These are phyloP conservation scores for Lasiodiplodia gonubiensis DNA, from an alignment of 2,329 filamentous ascomycete species.

Conservation along the genomic window DNA sequence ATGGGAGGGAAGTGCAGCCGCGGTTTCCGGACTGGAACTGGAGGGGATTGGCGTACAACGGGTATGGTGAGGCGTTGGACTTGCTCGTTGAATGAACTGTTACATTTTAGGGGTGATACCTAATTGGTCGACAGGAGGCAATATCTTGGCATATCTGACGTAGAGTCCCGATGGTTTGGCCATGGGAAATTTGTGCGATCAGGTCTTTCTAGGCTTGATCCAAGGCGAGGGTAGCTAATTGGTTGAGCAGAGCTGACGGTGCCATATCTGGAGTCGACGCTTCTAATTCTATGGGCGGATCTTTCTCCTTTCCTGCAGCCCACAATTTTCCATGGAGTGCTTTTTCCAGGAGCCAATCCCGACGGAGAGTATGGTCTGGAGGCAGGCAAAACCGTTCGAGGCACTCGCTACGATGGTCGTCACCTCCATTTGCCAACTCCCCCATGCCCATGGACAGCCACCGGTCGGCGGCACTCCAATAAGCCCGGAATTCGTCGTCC, in stretches of 20 bases:
- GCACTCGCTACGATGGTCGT: background rate
- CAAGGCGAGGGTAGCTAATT: background rate
- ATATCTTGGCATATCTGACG: background rate
- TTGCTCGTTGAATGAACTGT: constrained; percentile 50
- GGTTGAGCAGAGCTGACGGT: background rate
- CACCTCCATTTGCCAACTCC: background rate
- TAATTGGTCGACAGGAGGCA: background rate
- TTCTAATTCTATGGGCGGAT: background rate
- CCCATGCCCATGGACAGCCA: constrained; percentile 18
- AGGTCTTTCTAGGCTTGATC: background rate
- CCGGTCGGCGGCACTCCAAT: background rate
- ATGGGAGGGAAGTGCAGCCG: constrained; percentile 59
- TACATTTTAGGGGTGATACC: too few species aligned
- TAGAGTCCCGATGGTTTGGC: background rate
- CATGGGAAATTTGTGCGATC: background rate
- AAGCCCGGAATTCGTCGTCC: background rate
- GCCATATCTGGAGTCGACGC: background rate
- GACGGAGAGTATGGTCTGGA: background rate
- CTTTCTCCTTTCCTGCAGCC: background rate
- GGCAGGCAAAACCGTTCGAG: constrained; percentile 4
- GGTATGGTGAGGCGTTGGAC: constrained; percentile 60
- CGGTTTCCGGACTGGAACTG: constrained; percentile 62
- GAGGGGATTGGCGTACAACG: constrained; percentile 65
- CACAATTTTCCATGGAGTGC: constrained; percentile 2
- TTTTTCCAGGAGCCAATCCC: background rate